phyloP scores from a whole-genome alignment of 2,329 filamentous ascomycete genomes.

The Lasiodiplodia theobromae region DNA sequence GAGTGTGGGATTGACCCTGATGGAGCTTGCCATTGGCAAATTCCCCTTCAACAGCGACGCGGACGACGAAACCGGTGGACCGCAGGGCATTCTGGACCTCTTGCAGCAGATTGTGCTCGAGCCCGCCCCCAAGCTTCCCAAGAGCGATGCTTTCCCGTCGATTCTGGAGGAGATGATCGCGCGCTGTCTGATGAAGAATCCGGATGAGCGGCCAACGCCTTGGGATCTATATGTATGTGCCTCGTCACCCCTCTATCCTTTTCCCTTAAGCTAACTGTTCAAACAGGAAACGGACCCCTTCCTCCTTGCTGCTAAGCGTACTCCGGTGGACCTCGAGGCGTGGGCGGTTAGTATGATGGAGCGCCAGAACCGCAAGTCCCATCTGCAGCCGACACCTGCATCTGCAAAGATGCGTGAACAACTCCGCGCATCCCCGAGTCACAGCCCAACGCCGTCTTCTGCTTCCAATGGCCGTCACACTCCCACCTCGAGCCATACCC shows the following conservation, averaged over 20 bases:
- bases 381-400: slow-evolving; percentile 81
- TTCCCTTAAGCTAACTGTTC: slow-evolving; percentile 32
- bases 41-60: slow-evolving; percentile 92
- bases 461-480: slow-evolving; percentile 34
- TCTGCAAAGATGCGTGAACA: slow-evolving; percentile 61
- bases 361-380: slow-evolving; percentile 92
- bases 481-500: slow-evolving; percentile 32
- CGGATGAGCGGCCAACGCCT: slow-evolving; percentile 87
- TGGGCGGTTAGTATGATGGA: slow-evolving; percentile 97
- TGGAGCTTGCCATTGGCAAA: slow-evolving; percentile 97
- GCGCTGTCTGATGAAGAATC: slow-evolving; percentile 90
- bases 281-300: slow-evolving; percentile 87
- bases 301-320: slow-evolving; percentile 94
- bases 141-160: slow-evolving; percentile 94
- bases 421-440: slow-evolving; percentile 41
- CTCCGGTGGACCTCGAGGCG: slow-evolving; percentile 88
- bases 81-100: slow-evolving; percentile 93
- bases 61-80: slow-evolving; percentile 70
- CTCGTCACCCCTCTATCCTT: background rate
- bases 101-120: slow-evolving; percentile 98
- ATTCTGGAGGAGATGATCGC: slow-evolving; percentile 98
- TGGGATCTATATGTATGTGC: slow-evolving; percentile 85
- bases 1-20: slow-evolving; percentile 94
- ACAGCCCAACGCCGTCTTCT: slow-evolving; percentile 36
- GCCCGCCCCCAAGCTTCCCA: slow-evolving; percentile 88